phyloP scores from a whole-genome alignment of 176 grass and related monocot species.

The Musa troglodytarum region DNA sequence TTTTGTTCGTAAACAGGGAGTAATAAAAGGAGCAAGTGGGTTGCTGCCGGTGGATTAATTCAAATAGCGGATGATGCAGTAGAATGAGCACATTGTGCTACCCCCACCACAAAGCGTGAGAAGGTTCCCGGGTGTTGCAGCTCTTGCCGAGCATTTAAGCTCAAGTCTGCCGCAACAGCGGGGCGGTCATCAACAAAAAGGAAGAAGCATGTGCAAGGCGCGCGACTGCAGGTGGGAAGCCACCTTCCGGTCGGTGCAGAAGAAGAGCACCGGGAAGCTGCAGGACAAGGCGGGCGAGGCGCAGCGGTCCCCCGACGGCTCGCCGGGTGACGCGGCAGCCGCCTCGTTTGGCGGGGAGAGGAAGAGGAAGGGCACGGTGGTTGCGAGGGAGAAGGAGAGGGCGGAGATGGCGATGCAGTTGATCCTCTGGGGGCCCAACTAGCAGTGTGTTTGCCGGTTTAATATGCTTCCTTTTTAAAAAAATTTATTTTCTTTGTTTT shows the following conservation, averaged over 20 bases:
- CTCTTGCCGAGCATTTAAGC: too few relatives aligned
- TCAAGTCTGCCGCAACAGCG: too few relatives aligned
- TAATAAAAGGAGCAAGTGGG: not conserved
- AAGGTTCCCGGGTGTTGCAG: not conserved
- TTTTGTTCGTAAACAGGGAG: too few relatives aligned
- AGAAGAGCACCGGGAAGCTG: conserved; percentile 5
- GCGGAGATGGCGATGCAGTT: conserved; percentile 59
- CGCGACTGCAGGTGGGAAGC: conserved; percentile 30
- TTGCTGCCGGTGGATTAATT: not conserved
- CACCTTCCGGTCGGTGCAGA: conserved; percentile 31
- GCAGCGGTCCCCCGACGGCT: not conserved
- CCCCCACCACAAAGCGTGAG: not conserved
- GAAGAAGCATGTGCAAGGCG: conserved; percentile 45
- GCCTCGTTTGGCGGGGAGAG: not conserved
- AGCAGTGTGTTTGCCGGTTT: too few relatives aligned
- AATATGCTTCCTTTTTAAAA: too few relatives aligned
- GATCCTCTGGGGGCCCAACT: conserved; percentile 62
- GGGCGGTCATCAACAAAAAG: not conserved
- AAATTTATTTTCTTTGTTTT: too few relatives aligned
- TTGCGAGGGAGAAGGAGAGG: conserved; percentile 1
- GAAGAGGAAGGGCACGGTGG: not conserved
- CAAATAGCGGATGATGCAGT: too few relatives aligned
- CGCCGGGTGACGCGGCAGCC: not conserved
- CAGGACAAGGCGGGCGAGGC: not conserved
- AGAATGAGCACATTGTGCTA: not conserved